Percentiles rank a stretch among this genome's conserved stretches.
Conservation (phyloP, 495 filamentous ascomycete species). For the Penicillium psychrofluorescens region DNA sequence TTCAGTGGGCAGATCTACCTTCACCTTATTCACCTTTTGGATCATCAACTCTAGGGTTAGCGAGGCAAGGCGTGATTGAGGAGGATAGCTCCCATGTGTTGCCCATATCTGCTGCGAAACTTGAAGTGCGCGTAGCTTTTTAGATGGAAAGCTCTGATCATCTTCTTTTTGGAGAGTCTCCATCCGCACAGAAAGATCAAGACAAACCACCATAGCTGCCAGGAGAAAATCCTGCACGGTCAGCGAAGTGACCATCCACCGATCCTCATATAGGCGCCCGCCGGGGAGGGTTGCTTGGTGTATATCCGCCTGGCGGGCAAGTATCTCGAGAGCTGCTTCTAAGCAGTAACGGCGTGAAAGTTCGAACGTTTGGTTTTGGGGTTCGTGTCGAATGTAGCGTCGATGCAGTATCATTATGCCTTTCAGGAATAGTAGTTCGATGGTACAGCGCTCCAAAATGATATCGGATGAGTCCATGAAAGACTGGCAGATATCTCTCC, state of each 20-base stretch:
- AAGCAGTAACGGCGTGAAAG: conserved; percentile 33
- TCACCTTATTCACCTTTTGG: conserved; percentile 8
- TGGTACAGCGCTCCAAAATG: conserved; percentile 11
- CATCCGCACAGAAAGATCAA: conserved; percentile 29
- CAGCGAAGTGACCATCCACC: conserved; percentile 41
- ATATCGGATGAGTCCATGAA: conserved; percentile 12
- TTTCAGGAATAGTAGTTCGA: conserved; percentile 23
- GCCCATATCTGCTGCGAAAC: conserved; percentile 28
- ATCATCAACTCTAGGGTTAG: conserved; percentile 16
- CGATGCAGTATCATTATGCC: conserved; percentile 36
- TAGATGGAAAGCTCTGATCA: neutral
- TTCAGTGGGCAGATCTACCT: neutral
- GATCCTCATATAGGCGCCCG: conserved; percentile 34
- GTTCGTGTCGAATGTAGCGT: conserved; percentile 27
- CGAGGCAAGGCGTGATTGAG: conserved; percentile 11
- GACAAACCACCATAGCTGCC: conserved; percentile 43
- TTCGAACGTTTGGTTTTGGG: conserved; percentile 14
- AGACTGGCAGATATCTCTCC: conserved; percentile 6
- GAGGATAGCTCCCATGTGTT: neutral
- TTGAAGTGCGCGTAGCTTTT: conserved; percentile 18
- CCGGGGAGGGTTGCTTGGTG: conserved; percentile 28
- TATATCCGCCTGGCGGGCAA: conserved; percentile 24
- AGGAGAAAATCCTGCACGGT: conserved; percentile 42
- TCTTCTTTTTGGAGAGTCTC: conserved; percentile 1
- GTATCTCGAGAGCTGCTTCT: conserved; percentile 32